These are phyloP conservation scores for Saccharata proteae DNA, from an alignment of 2,329 filamentous ascomycete genomes.

Conservation along the genomic window DNA sequence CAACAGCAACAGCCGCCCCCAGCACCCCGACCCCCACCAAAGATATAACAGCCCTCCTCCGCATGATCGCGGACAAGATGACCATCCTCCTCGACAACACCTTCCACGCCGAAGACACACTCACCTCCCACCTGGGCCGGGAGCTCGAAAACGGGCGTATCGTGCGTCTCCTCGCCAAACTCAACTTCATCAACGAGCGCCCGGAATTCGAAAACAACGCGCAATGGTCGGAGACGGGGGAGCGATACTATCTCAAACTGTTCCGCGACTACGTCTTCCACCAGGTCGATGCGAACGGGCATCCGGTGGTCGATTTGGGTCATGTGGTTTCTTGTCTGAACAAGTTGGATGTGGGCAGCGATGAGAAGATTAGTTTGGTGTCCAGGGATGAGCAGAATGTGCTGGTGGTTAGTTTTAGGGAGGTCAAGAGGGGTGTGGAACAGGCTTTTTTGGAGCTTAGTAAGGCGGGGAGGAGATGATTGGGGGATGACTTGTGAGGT, in stretches of 20 bases:
- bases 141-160: constrained; percentile 86
- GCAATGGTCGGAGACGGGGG: constrained; percentile 83
- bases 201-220: constrained; percentile 66
- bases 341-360: constrained; percentile 80
- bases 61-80: constrained; percentile 65
- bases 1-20: constrained; percentile 17
- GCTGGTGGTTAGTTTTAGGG: constrained; percentile 81
- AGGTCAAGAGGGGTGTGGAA: constrained; percentile 59
- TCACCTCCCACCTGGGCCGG: constrained; percentile 57
- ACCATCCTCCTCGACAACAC: constrained; percentile 63
- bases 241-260: constrained; percentile 83
- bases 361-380: constrained; percentile 74
- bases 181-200: constrained; percentile 80
- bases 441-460: constrained; percentile 48
- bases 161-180: constrained; percentile 68
- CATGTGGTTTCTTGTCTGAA: constrained; percentile 81
- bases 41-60: constrained; percentile 67
- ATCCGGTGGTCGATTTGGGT: constrained; percentile 72
- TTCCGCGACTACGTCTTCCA: constrained; percentile 98
- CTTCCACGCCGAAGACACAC: constrained; percentile 66
- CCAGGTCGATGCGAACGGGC: constrained; percentile 75
- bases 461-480: constrained; percentile 18
- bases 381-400: constrained; percentile 85
- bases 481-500: no score
- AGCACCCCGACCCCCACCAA: constrained; percentile 38